phyloP scores from a whole-genome alignment of 2,329 filamentous ascomycete genomes.

The Fusarium chaquense region DNA sequence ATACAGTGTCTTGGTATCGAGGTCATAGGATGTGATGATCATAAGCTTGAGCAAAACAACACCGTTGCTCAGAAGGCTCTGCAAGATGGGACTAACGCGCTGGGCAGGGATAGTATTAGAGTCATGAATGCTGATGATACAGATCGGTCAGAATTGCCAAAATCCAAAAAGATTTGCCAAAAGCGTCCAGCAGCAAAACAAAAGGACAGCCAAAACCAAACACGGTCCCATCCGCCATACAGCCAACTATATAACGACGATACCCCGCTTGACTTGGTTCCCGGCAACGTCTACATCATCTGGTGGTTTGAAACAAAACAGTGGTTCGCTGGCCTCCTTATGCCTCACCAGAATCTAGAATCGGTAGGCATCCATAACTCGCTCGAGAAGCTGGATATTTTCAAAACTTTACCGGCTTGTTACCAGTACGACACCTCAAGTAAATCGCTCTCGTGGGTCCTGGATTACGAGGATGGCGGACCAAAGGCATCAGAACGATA shows the following conservation, averaged over 20 bases:
- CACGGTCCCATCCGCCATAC: not conserved
- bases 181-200: not conserved
- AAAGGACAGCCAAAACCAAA: not conserved
- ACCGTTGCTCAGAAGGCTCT: slow-evolving; percentile 1
- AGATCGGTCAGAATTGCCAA: not conserved
- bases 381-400: slow-evolving; percentile 14
- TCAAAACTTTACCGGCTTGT: slow-evolving; percentile 22
- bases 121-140: not conserved
- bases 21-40: slow-evolving; percentile 27
- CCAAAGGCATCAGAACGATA: slow-evolving; percentile 1
- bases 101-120: slow-evolving; percentile 15
- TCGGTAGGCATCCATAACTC: slow-evolving; percentile 2
- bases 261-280: slow-evolving; percentile 1
- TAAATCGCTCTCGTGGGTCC: slow-evolving; percentile 14
- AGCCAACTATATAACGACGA: not conserved
- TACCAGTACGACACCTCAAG: slow-evolving; percentile 27
- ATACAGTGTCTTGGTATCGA: slow-evolving; percentile 22
- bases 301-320: slow-evolving; percentile 23
- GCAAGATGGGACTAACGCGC: slow-evolving; percentile 1
- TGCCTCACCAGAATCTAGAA: slow-evolving; percentile 24
- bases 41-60: slow-evolving; percentile 30
- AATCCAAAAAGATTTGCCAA: not conserved
- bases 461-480: slow-evolving; percentile 25
- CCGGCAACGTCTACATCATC: slow-evolving; percentile 27
- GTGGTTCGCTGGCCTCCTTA: slow-evolving; percentile 22